Base-by-base conservation (phyloP, 257 asterid species). In the Cordia subcordata region DNA sequence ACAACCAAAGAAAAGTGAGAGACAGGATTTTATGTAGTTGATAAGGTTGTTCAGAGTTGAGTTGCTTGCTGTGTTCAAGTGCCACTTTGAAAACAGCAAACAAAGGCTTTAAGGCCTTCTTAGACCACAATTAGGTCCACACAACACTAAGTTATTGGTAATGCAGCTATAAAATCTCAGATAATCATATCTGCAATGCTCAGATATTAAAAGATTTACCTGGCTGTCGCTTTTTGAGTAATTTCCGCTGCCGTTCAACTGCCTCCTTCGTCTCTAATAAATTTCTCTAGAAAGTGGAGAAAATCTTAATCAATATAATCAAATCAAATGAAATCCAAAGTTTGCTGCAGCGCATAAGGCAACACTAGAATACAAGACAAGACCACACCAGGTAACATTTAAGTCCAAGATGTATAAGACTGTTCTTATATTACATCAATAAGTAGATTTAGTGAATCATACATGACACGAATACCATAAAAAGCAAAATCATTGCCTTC, bases 221-320 rank as follows among this genome's bases (percentile, higher is more conserved):
- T 57, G 90, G 45, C 63, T 85, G 96, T 46, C 94, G 88, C 78
- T 88, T 93, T 85, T 89, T 93, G 59, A 85, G 81, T 33, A 76
- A 83, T 80, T 86, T 93, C 63, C 97, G 75, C 82, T 86, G 97
- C 80, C 99, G 88, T 62, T 93, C 99, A 77, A 89, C 64, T 54
- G 92, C 86, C 78, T 93, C 99, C 74, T 93, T 93, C 66, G 63
- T 75, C 79, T 93, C 97, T 79, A 89, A 50, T 76, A 93, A 77
- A 72, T 77, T 83, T 73, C 79, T 85, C 97, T 93, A 21, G 77
- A 11, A 32, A 68, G 45, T 3, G 10, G 13, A 60, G 35, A 53
- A 21, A 13, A 49, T 52, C 42, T 35, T 37, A 55, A 66, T 22
- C 37, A 56, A 35, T 63, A 21, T 20, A 12, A 12, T 53, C 39